phyloP scores from a whole-genome alignment of 176 grass and related monocot genomes.

The Pontederia paniculata region DNA sequence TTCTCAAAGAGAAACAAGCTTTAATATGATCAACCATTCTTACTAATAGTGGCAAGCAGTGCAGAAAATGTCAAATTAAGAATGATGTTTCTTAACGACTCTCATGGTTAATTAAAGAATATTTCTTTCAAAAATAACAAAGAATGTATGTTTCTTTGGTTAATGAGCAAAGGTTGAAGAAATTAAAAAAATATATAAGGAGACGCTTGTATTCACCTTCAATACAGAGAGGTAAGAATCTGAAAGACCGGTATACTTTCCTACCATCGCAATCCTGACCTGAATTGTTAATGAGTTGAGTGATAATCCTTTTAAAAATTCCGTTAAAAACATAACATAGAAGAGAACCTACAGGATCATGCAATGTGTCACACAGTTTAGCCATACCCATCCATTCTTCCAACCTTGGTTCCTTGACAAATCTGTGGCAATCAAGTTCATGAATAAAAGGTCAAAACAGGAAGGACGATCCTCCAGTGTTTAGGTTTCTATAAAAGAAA shows the following conservation, averaged over 20 bases:
- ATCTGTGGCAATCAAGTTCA: not conserved
- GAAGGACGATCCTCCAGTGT: not conserved
- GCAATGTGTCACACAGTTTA: conserved; percentile 23
- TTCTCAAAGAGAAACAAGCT: no score
- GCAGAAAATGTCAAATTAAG: not conserved
- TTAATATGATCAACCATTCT: no score
- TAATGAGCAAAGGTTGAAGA: not conserved
- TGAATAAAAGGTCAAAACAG: conserved; percentile 7
- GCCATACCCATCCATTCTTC: conserved; percentile 27
- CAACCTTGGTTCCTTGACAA: conserved; percentile 24
- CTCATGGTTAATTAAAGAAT: no score
- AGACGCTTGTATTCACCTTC: conserved; percentile 37
- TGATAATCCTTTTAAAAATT: not conserved
- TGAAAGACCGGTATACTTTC: conserved; percentile 71
- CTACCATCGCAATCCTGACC: conserved; percentile 55
- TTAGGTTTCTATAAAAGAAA: no score
- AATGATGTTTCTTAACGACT: no score
- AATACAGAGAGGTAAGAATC: conserved; percentile 79
- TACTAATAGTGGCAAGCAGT: no score
- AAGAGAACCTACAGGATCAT: conserved; percentile 28
- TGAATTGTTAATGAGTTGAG: not conserved
- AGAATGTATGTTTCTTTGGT: not conserved
- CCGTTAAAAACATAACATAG: conserved; percentile 5
- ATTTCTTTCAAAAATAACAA: no score
- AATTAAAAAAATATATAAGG: not conserved